Evolutionary conservation across 768 basidiomycete species (phyloP), one percentile per base, ranked within the genome.

Genomic region (Tricholoma terreum): DNA sequence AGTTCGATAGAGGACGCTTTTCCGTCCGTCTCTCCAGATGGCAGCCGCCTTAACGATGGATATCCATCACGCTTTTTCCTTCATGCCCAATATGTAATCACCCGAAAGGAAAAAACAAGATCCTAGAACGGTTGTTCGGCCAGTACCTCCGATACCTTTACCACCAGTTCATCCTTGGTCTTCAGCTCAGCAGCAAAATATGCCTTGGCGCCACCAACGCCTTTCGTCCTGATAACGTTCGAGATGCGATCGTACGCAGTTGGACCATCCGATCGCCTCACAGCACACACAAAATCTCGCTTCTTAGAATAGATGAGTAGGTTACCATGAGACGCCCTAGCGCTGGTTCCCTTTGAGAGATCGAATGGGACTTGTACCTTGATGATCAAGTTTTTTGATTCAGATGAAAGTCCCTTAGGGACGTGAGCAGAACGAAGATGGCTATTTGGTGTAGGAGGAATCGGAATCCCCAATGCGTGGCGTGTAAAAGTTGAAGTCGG

Each of bases 111-210:
- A 7, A 10, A 9, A 10, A 9, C 12, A 7, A 21, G 31, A 52
- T 12, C 8, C 69, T 64, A 83, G 57, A 84, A 84, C 0, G 82
- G 80, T 58, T 86, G 84, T 59, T 80, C 83, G 1, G 82, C 83
- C 54, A 84, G 65, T 1, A 80, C 72, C 50, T 85, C 81, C 2
- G 75, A 75, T 6, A 78, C 65, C 59, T 83, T 83, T 22, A 86
- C 74, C 1, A 80, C 70, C 49, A 85, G 58, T 61, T 78, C 77
- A 48, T 82, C 71, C 46, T 71, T 68, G 45, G 69, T 75, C 62
- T 69, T 75, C 64, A 85, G 58, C 62, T 82, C 80, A 0, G 83
- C 83, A 10, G 75, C 71, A 52, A 85, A 83, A 63, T 85, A 84
- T 0, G 77, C 84, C 63, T 84, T 84, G 42, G 55, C 50, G 1